These are phyloP conservation scores for Candida broadrunensis DNA, from an alignment of 805 yeast species.

Conservation along the genomic window DNA sequence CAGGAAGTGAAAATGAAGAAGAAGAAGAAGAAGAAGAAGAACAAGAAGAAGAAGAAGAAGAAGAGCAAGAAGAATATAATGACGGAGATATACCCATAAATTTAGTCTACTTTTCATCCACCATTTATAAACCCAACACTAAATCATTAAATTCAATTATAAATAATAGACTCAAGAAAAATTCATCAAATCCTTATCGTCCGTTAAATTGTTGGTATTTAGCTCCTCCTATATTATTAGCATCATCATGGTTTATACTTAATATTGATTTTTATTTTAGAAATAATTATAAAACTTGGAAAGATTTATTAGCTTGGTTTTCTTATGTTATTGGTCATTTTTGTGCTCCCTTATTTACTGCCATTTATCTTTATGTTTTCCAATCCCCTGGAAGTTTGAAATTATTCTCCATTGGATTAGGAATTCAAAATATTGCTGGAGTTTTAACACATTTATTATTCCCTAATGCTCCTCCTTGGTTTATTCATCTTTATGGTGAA, in stretches of 20 bases:
- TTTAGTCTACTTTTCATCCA: neutral
- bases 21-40: neutral
- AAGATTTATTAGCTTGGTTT: constrained; percentile 59
- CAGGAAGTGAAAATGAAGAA: neutral
- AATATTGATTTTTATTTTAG: constrained; percentile 46
- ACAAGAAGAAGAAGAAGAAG: neutral
- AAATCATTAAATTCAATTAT: constrained; percentile 1
- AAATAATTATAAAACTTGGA: constrained; percentile 39
- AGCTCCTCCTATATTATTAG: constrained; percentile 50
- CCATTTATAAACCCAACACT: neutral
- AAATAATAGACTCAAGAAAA: constrained; percentile 4
- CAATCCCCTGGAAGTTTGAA: constrained; percentile 62
- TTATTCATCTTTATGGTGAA: constrained; percentile 58
- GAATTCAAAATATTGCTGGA: constrained; percentile 60
- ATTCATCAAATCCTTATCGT: neutral
- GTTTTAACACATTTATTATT: constrained; percentile 58
- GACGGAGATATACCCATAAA: no score
- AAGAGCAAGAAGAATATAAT: neutral
- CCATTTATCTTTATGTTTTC: constrained; percentile 62
- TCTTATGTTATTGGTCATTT: constrained; percentile 66
- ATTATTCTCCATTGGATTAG: constrained; percentile 53
- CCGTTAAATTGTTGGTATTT: constrained; percentile 39
- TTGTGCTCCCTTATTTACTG: constrained; percentile 58
- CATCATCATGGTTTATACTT: constrained; percentile 46
- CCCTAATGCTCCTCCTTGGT: constrained; percentile 80